These are phyloP conservation scores for Tubosaeta sp. DNA, from an alignment of 768 basidiomycete genomes.

Conservation along the genomic window DNA sequence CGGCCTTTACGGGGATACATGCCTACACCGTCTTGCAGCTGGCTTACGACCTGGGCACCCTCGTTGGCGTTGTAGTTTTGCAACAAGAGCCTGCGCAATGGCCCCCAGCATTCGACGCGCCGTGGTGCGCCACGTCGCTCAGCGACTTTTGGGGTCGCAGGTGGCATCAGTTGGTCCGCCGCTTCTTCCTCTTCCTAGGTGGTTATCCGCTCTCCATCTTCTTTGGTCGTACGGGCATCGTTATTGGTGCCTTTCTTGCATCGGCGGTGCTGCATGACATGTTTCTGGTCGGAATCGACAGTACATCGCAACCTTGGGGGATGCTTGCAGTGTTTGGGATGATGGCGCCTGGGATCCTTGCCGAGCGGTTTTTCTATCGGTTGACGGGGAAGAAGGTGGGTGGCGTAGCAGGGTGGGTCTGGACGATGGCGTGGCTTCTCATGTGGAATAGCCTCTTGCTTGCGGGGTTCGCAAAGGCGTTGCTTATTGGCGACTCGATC, in stretches of 20 bases:
- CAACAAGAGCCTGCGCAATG: slow-evolving; percentile 28
- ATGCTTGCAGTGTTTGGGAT: slow-evolving; percentile 50
- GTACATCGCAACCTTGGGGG: slow-evolving; percentile 37
- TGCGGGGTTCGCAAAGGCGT: slow-evolving; percentile 18
- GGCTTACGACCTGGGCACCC: slow-evolving; percentile 22
- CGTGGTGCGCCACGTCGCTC: slow-evolving; percentile 36
- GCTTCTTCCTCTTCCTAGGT: slow-evolving; percentile 30
- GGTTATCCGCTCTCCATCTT: slow-evolving; percentile 30
- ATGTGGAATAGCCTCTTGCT: slow-evolving; percentile 22
- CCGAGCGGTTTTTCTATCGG: slow-evolving; percentile 35
- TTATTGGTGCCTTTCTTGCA: slow-evolving; percentile 53
- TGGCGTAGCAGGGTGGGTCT: slow-evolving; percentile 32
- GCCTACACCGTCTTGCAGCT: slow-evolving; percentile 44
- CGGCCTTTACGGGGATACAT: slow-evolving; percentile 39
- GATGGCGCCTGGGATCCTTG: slow-evolving; percentile 47
- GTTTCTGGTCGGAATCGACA: slow-evolving; percentile 47
- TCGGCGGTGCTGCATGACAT: slow-evolving; percentile 56
- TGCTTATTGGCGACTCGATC: slow-evolving; percentile 7
- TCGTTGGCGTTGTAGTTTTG: slow-evolving; percentile 25
- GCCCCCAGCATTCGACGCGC: slow-evolving; percentile 32
- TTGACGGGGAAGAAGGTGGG: slow-evolving; percentile 27
- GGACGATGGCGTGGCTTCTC: slow-evolving; percentile 32
- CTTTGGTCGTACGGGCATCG: slow-evolving; percentile 43
- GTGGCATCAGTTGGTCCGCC: slow-evolving; percentile 39
- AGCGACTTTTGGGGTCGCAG: slow-evolving; percentile 36